Evolutionary conservation across 2,329 filamentous ascomycete species (phyloP), one percentile per base, ranked within the genome.

Genomic region (Fusarium penzigii): DNA sequence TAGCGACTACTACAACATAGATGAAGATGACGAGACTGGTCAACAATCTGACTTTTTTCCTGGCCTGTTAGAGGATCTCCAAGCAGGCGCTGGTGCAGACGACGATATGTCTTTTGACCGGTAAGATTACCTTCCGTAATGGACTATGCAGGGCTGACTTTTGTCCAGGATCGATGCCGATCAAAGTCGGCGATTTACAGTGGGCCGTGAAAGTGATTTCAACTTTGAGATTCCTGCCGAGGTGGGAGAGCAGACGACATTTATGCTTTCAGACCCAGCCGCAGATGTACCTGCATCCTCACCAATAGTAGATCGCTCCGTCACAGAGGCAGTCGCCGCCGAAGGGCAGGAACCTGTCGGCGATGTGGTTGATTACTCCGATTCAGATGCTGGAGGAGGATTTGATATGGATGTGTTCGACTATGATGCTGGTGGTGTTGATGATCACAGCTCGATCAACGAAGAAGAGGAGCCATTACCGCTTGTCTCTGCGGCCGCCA

Each of bases 21-120:
- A 76, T 16, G 62, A 65, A 5, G 75, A 73, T 2, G 74, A 75
- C 3, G 75, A 77, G 36, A 66, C 73, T 4, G 75, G 72, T 0
- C 70, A 77, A 12, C 75, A 77, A 52, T 78, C 78, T 0, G 80
- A 77, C 3, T 82, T 83, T 59, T 83, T 83, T 49, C 78, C 80
- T 0, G 75, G 73, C 2, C 67, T 77, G 7, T 58, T 78, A 9
- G 72, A 78, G 39, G 75, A 79, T 46, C 67, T 78, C 4, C 66
- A 75, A 12, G 74, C 68, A 5, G 66, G 63, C 9, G 69, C 72
- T 10, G 69, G 71, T 4, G 65, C 72, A 12, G 69, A 36, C 32
- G 13, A 70, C 11, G 75, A 75, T 25, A 69, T 77, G 3, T 73
- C 73, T 2, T 72, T 77, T 49, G 77, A 79, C 52, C 71, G 75